phyloP scores from a whole-genome alignment of 192 early-diverging fungal genomes.

The Coemansia asiatica region DNA sequence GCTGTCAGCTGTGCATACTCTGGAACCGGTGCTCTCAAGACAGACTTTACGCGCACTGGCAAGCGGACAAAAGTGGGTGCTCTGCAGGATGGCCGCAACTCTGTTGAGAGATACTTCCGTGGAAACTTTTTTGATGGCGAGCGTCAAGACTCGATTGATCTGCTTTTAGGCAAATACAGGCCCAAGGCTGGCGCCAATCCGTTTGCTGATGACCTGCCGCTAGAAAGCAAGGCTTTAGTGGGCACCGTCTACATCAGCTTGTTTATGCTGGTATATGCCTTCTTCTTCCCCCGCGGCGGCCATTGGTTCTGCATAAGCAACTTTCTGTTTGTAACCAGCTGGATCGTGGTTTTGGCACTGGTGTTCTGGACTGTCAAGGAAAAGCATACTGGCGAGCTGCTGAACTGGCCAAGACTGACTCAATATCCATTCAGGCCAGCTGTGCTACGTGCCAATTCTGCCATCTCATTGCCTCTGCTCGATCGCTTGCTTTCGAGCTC shows the following conservation, averaged over 20 bases:
- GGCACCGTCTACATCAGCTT: constrained; percentile 52
- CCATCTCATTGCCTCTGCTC: constrained; percentile 38
- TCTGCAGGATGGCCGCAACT: constrained; percentile 79
- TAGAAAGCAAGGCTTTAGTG: constrained; percentile 59
- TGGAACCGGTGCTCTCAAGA: constrained; percentile 97
- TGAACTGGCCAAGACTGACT: constrained; percentile 56
- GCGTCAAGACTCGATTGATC: constrained; percentile 89
- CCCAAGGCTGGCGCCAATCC: constrained; percentile 46
- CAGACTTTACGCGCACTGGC: constrained; percentile 95
- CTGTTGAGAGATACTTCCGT: constrained; percentile 81
- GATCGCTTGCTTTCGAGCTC: constrained; percentile 36
- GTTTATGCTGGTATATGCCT: constrained; percentile 57
- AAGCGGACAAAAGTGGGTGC: constrained; percentile 81
- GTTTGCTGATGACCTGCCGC: constrained; percentile 57
- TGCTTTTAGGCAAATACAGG: constrained; percentile 74
- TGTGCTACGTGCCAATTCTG: constrained; percentile 33
- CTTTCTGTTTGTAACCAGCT: constrained; percentile 38
- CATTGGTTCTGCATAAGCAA: constrained; percentile 43
- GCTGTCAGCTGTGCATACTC: constrained; percentile 86
- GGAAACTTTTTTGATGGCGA: constrained; percentile 95
- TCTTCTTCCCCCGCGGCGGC: constrained; percentile 52
- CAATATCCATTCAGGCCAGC: constrained; percentile 44
- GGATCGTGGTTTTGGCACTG: constrained; percentile 38
- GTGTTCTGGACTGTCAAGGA: constrained; percentile 34
- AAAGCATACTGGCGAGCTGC: constrained; percentile 50